These are phyloP conservation scores for Rhododendron mucronatum DNA, from an alignment of 148 eudicot species.

Conservation along the genomic window DNA sequence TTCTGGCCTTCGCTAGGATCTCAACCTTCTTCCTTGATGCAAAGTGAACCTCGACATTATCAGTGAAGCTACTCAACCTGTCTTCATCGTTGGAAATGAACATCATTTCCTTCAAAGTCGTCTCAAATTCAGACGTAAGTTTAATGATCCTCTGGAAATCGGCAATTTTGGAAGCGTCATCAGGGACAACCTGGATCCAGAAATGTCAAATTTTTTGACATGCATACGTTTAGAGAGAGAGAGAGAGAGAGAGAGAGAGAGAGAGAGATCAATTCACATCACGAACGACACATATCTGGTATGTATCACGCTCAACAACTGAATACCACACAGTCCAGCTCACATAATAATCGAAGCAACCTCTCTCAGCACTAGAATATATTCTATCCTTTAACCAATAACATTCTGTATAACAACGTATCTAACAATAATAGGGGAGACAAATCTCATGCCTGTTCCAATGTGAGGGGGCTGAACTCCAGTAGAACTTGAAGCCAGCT, in stretches of 20 bases:
- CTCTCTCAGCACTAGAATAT: background rate
- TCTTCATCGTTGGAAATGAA: slow-evolving; percentile 76
- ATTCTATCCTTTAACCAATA: background rate
- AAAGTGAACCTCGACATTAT: slow-evolving; percentile 95
- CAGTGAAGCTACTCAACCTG: slow-evolving; percentile 74
- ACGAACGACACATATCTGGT: background rate
- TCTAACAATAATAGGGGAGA: background rate
- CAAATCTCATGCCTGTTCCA: background rate
- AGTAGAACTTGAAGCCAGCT: background rate
- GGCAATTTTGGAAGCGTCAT: slow-evolving; percentile 86
- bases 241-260: background rate
- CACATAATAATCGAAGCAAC: background rate
- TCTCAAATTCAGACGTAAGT: slow-evolving; percentile 72
- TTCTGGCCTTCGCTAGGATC: slow-evolving; percentile 81
- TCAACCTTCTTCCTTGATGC: slow-evolving; percentile 87
- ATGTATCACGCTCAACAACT: background rate
- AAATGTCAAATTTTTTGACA: background rate
- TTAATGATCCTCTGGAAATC: slow-evolving; percentile 72
- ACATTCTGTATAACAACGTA: background rate
- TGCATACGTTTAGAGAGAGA: background rate
- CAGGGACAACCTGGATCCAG: slow-evolving; percentile 72
- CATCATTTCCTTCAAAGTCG: slow-evolving; percentile 57
- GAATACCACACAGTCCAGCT: background rate
- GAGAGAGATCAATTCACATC: background rate
- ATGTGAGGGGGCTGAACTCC: background rate